Percentiles rank a stretch among this genome's conserved stretches.
These are phyloP conservation scores for Stramenopiles sp. DNA, from an alignment of 352 stramenopile species.

Conservation along the genomic window DNA sequence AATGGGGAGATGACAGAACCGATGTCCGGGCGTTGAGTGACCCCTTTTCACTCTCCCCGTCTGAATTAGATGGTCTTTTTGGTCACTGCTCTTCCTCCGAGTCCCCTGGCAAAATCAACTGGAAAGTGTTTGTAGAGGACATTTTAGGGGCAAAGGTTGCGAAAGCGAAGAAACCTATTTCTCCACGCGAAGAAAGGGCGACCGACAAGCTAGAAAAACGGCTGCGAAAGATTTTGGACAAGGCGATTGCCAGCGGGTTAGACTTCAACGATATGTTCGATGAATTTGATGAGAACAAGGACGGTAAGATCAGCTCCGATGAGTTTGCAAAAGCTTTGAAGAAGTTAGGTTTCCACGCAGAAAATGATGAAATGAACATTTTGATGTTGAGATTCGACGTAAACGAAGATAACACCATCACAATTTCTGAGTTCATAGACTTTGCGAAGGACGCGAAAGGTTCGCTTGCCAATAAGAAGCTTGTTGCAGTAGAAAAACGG, in stretches of 20 bases:
- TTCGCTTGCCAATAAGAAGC: slow-evolving; percentile 28
- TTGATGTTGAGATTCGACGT: slow-evolving; percentile 25
- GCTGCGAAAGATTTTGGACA: slow-evolving; percentile 18
- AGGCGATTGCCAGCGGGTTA: slow-evolving; percentile 24
- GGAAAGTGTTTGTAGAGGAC: slow-evolving; percentile 5
- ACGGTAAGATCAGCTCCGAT: slow-evolving; percentile 33
- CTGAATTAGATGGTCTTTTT: slow-evolving; percentile 1
- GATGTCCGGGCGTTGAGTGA: slow-evolving; percentile 5
- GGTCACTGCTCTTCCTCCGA: background rate
- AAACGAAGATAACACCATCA: background rate
- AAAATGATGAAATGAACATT: slow-evolving; percentile 19
- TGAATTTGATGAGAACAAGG: slow-evolving; percentile 43
- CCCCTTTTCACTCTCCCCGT: background rate
- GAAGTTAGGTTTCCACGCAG: slow-evolving; percentile 27
- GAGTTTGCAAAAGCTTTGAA: slow-evolving; percentile 39
- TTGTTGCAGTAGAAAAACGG: slow-evolving; percentile 22
- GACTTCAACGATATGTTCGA: slow-evolving; percentile 39
- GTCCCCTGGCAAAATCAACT: background rate
- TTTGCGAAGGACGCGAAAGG: slow-evolving; percentile 19
- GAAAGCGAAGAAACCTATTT: background rate
- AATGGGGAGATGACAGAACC: background rate
- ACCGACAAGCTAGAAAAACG: slow-evolving; percentile 10
- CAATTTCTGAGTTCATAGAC: slow-evolving; percentile 13
- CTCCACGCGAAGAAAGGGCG: background rate
- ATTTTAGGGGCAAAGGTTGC: background rate